Evolutionary conservation across 2,329 filamentous ascomycete genomes (phyloP), one percentile per base, ranked within the genome.

Genomic region (Ophiostoma sp.): DNA sequence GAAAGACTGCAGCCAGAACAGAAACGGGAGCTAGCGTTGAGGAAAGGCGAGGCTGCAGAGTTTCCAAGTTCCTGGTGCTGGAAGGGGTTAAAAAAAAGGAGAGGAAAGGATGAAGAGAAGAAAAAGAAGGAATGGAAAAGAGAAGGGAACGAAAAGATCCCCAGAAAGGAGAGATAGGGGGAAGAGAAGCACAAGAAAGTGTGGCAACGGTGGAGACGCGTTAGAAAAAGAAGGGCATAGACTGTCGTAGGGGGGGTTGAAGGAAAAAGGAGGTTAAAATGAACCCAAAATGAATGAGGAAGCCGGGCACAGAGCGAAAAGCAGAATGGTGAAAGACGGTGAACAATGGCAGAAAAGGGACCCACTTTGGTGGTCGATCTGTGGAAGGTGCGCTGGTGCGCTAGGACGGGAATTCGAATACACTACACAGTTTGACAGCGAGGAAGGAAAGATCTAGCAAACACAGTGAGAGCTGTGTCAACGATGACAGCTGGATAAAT

Each of bases 161-260:
- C 66, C 31, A 63, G 69, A 59, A 66, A 70, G 68, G 61, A 64
- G 33, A 77, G 76, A 74, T 71, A 74, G 59, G 75, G 73, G 76
- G 74, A 69, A 69, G 69, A 74, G 36, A 42, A 64, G 19, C 57
- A 39, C 57, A 36, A 36, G 57, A 63, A 22, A 73, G 75, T n/a
- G 70, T 76, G 48, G 76, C 75, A 73, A 73, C 73, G 57, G 74
- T 76, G 25, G 74, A 76, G 63, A 71, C 69, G 45, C 42, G 72
- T 33, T 52, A 45, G 55, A 57, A 63, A 72, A 69, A 69, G 48
- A 73, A 59, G 72, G 57, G 33, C 68, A 73, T 59, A 45, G 64
- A 31, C 25, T n/a, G 19, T 19, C 57, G n/a, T 22, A 42, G 59
- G 59, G 59, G 59, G 36, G 33, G 61, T 25, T 7, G 61, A 42